These are phyloP conservation scores for Mercurialis annua DNA, from an alignment of 345 rosid genomes.

Conservation along the genomic window DNA sequence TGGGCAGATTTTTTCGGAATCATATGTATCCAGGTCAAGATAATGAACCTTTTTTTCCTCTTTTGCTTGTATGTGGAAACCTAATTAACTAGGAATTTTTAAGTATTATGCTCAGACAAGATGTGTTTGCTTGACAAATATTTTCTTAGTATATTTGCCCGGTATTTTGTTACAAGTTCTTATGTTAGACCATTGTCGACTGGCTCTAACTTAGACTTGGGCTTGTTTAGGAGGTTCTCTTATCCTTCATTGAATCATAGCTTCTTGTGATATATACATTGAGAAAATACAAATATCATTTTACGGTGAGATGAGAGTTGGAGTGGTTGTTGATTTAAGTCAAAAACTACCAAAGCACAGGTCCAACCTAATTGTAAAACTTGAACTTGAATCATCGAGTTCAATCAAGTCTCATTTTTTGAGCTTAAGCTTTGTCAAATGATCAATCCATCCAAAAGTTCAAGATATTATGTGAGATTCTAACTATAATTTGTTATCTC, in stretches of 20 bases:
- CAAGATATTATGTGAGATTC: too few species aligned
- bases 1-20: conserved; percentile 95
- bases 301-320: too few species aligned
- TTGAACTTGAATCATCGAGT: too few species aligned
- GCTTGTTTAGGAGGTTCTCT: not conserved
- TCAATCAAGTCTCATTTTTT: too few species aligned
- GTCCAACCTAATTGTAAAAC: too few species aligned
- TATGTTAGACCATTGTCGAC: not conserved
- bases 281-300: too few species aligned
- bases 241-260: not conserved
- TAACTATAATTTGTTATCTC: too few species aligned
- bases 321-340: too few species aligned
- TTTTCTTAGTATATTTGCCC: not conserved
- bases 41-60: conserved; percentile 6
- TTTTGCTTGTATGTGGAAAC: not conserved
- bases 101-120: not conserved
- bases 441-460: too few species aligned
- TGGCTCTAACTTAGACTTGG: not conserved
- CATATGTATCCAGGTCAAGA: conserved; percentile 95
- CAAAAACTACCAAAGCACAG: too few species aligned
- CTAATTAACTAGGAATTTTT: not conserved
- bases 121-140: not conserved
- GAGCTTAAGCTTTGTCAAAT: too few species aligned
- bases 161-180: not conserved
- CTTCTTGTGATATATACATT: not conserved